phyloP scores from a whole-genome alignment of 306 rosid species.

The Carpinus viminea region DNA sequence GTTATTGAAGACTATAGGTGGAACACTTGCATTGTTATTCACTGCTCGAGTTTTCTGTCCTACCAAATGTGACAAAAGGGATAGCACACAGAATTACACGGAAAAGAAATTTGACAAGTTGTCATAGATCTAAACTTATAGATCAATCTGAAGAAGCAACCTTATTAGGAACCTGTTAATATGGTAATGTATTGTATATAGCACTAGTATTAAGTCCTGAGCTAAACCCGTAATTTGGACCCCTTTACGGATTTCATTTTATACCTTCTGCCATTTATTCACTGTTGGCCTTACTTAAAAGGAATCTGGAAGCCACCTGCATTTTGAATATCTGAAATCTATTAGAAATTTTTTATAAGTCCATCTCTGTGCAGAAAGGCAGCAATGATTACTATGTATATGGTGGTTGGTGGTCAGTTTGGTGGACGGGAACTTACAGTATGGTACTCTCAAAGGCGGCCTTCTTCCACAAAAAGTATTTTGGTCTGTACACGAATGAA shows the following conservation, averaged over 20 bases:
- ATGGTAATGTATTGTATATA: not conserved
- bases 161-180: not conserved
- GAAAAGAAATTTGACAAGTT: not conserved
- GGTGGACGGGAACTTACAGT: conserved; percentile 98
- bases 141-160: conserved; percentile 1
- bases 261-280: not conserved
- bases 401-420: conserved; percentile 99
- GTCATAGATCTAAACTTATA: not conserved
- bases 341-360: conserved; percentile 19
- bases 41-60: not conserved
- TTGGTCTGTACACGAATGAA: conserved; percentile 66
- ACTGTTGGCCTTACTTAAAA: not conserved
- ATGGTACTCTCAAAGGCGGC: conserved; percentile 99
- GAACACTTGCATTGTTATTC: not conserved
- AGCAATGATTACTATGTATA: conserved; percentile 44
- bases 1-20: not conserved
- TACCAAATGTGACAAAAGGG: not conserved
- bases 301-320: not conserved
- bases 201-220: not conserved
- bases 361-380: conserved; percentile 52
- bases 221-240: not conserved
- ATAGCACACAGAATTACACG: not conserved
- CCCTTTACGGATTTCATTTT: not conserved
- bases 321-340: conserved; percentile 8
- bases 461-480: conserved; percentile 89